A percentile compares a stretch with the other conserved stretches of the same genome.
phyloP scores from a whole-genome alignment of 306 rosid genomes.

The Potentilla sterilis region DNA sequence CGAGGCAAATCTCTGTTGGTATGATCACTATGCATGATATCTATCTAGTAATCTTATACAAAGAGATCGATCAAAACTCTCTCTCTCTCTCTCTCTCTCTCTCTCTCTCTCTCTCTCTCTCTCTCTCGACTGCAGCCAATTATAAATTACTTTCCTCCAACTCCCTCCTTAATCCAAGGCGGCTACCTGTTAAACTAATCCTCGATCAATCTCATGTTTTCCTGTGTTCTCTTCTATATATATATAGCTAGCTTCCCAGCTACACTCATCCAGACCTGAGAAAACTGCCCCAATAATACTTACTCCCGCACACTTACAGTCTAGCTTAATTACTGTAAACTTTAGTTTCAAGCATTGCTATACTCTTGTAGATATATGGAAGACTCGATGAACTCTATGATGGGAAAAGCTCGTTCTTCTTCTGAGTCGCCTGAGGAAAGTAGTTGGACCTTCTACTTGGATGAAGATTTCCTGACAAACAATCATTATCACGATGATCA shows the following conservation, averaged over 20 bases:
- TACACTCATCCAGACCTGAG: background rate
- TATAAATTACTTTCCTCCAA: constrained; percentile 28
- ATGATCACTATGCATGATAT: background rate
- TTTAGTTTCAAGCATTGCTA: background rate
- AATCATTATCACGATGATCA: background rate
- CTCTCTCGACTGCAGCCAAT: constrained; percentile 23
- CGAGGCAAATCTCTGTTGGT: constrained; percentile 39
- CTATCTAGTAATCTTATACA: constrained; percentile 18
- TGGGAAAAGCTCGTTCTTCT: constrained; percentile 30
- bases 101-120: constrained; percentile 9
- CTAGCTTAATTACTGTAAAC: background rate
- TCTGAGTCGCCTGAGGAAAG: constrained; percentile 64
- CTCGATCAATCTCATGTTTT: background rate
- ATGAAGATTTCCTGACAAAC: constrained; percentile 46
- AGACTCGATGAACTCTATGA: constrained; percentile 35
- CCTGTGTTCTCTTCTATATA: background rate
- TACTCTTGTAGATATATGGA: constrained; percentile 6
- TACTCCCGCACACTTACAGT: background rate
- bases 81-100: background rate
- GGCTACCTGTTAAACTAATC: background rate
- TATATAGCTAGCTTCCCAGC: background rate
- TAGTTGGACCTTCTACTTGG: constrained; percentile 80
- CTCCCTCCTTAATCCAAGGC: constrained; percentile 11
- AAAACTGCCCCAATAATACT: background rate
- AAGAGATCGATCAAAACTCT: constrained; percentile 27